phyloP scores from a whole-genome alignment of 345 rosid genomes.

The Ailanthus altissimus region DNA sequence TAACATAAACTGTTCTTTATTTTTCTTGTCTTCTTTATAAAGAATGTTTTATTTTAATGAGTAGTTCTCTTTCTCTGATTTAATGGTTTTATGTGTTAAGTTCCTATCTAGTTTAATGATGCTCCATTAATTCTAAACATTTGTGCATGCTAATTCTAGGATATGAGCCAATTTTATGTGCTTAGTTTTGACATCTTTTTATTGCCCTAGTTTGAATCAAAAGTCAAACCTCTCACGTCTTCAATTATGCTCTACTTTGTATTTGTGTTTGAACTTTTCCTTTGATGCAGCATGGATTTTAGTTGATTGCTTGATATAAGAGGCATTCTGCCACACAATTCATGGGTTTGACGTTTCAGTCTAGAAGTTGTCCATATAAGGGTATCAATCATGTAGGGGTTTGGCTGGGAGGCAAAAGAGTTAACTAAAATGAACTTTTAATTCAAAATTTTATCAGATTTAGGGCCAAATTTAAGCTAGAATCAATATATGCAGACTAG shows the following conservation, averaged over 20 bases:
- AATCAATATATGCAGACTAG: too few relatives aligned
- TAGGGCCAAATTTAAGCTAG: background rate
- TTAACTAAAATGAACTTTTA: background rate
- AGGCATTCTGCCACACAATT: background rate
- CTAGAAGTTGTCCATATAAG: background rate
- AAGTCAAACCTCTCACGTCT: background rate
- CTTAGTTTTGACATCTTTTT: background rate
- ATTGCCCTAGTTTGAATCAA: background rate
- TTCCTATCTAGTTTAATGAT: background rate
- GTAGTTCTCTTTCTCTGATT: background rate
- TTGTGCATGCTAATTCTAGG: background rate
- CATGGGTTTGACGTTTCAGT: background rate
- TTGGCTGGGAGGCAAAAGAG: too few relatives aligned
- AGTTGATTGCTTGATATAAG: background rate
- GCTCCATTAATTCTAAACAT: background rate
- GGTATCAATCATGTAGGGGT: background rate
- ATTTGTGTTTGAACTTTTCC: background rate
- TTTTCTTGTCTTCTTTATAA: background rate
- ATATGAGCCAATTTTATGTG: background rate
- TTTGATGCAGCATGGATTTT: background rate
- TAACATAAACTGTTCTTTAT: background rate
- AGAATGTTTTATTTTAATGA: background rate
- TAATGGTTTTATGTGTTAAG: background rate
- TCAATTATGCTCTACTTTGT: background rate
- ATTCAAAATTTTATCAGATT: background rate